Evolutionary conservation across 441 rosid genomes (phyloP), one percentile per base, ranked within the genome.

Genomic region (Pelargonium cotyledonis): DNA sequence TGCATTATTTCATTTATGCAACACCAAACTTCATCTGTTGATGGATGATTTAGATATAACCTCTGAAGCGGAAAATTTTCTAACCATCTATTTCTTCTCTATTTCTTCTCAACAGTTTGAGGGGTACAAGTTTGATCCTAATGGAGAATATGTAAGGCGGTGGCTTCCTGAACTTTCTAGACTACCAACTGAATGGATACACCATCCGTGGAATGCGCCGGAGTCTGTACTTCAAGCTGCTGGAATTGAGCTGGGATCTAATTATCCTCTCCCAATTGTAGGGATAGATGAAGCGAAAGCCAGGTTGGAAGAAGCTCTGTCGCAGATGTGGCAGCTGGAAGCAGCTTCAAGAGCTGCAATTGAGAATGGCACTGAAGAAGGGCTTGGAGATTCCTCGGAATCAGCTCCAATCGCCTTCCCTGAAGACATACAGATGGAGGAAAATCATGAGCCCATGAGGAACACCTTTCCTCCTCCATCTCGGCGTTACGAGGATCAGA

Each of bases 141-240:
- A 87, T 72, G 97, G 99, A 60, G 99, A 95, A 79, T 95, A 91
- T 69, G 99, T 90, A 5, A 85, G 97, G 29, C 73, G 97, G 72
- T 95, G 99, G 99, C 99, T 91, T 73, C 97, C 97, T 10, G 97
- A 95, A 67, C 96, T 95, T 68, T 84, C 97, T 3, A 89, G 99
- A 73, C 88, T 95, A 64, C 97, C 97, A n/a, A 91, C 97, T 15
- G 97, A 95, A 73, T 95, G 97, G 99, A 91, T 95, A 72, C 97
- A 95, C 79, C 99, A 95, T 73, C 99, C 99, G 0, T 95, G 99
- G 99, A 87, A 90, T 70, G 91, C 99, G 58, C 97, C 99, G 68
- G 92, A 86, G 67, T 83, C 86, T 4, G 91, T 95, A 6, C 96
- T 91, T 71, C 92, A 89, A 77, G 97, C 96, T 70, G 97, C 96